Evolutionary conservation across 805 yeast genomes (phyloP).

Genomic region (Komagataella pseudopastoris): DNA sequence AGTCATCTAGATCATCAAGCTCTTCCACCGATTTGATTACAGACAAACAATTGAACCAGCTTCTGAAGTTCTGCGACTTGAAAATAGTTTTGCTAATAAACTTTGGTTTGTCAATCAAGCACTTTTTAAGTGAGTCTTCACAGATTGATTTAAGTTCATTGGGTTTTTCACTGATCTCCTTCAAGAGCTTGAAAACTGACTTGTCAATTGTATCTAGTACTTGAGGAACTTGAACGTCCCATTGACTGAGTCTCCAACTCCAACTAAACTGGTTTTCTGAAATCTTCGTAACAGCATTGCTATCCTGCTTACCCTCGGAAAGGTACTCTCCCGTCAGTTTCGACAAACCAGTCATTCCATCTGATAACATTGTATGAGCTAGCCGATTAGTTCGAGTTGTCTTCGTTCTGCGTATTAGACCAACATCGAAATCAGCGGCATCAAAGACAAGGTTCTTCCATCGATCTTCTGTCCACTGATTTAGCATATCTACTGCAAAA

Average conservation of each 20-base stretch:
- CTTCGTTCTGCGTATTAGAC: conserved; percentile 1
- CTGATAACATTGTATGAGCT: conserved; percentile 24
- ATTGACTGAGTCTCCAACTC: conserved; percentile 64
- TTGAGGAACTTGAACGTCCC: conserved; percentile 53
- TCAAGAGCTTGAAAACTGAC: conserved; percentile 38
- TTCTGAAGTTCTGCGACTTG: neutral
- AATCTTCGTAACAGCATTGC: neutral
- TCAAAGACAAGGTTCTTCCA: conserved; percentile 35
- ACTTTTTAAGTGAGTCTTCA: conserved; percentile 3
- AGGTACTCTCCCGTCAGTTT: conserved; percentile 1
- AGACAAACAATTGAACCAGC: conserved; percentile 20
- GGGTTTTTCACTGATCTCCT: conserved; percentile 26
- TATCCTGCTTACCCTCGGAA: neutral
- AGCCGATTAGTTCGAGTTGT: conserved; percentile 7
- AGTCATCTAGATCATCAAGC: conserved; percentile 6
- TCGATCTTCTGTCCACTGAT: conserved; percentile 15
- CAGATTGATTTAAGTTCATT: conserved; percentile 7
- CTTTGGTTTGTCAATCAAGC: neutral
- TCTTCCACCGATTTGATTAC: conserved; percentile 13
- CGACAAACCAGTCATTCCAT: conserved; percentile 27
- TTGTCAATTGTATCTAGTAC: conserved; percentile 24
- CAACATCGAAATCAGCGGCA: conserved; percentile 40
- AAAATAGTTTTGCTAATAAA: neutral
- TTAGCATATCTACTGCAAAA: conserved; percentile 31
- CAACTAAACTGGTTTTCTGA: conserved; percentile 23